These are phyloP conservation scores for Fusarium coicis DNA, from an alignment of 2,329 filamentous ascomycete species.

Conservation along the genomic window DNA sequence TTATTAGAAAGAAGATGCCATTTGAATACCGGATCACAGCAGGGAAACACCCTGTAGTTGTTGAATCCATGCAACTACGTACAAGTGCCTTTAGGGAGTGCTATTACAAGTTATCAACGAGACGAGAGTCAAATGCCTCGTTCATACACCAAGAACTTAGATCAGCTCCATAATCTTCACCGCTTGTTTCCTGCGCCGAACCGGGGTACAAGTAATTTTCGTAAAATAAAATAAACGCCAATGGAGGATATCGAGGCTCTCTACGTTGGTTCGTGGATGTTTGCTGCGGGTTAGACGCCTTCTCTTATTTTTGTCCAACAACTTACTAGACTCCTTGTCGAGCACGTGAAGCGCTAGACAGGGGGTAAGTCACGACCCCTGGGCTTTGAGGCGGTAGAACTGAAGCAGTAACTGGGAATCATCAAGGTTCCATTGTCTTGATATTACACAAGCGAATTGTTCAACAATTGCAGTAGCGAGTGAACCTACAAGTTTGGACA, in stretches of 20 bases:
- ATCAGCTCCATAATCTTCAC: background rate
- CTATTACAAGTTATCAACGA: background rate
- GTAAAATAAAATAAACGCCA: background rate
- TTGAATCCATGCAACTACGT: background rate
- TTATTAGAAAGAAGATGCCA: slow-evolving; percentile 10
- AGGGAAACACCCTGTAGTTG: slow-evolving; percentile 7
- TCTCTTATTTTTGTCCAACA: background rate
- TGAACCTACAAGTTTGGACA: background rate
- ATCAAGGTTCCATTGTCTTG: slow-evolving; percentile 1
- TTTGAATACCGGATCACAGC: background rate
- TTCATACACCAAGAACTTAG: background rate
- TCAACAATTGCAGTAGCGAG: background rate
- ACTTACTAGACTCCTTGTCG: slow-evolving; percentile 10
- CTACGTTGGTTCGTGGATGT: slow-evolving; percentile 2
- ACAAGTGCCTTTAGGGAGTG: background rate
- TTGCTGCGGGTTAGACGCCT: background rate
- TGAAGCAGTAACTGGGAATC: slow-evolving; percentile 9
- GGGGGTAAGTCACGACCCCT: slow-evolving; percentile 6
- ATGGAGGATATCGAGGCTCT: slow-evolving; percentile 7
- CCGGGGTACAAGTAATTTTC: background rate
- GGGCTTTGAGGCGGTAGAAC: slow-evolving; percentile 14
- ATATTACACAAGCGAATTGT: background rate
- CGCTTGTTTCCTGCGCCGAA: background rate
- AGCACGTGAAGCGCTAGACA: slow-evolving; percentile 27
- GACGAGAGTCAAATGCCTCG: background rate